Conservation (phyloP, 257 asterid species). For the Vinca minor region DNA sequence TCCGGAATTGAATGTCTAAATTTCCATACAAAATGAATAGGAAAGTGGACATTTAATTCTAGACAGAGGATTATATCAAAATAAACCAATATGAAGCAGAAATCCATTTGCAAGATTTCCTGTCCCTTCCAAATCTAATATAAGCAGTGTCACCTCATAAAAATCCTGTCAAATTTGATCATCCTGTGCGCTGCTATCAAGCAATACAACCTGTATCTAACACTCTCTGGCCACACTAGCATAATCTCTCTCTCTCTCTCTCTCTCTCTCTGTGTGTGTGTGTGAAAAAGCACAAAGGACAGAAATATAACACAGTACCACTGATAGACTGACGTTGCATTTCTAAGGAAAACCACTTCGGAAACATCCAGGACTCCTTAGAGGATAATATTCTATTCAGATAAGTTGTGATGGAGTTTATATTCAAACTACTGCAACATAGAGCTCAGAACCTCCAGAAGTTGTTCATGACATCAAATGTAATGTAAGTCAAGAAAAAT, state of each 20-base stretch:
- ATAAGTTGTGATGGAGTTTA: background rate
- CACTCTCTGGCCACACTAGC: too few relatives aligned
- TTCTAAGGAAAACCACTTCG: background rate
- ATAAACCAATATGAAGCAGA: too few relatives aligned
- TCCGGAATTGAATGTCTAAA: too few relatives aligned
- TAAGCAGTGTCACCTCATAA: background rate
- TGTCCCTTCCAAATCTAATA: background rate
- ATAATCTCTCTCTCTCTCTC: background rate
- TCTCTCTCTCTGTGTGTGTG: too few relatives aligned
- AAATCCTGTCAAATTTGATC: background rate
- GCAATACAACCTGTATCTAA: background rate
- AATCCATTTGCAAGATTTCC: too few relatives aligned
- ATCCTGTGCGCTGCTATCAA: background rate
- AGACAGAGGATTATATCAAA: too few relatives aligned
- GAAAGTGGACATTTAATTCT: too few relatives aligned
- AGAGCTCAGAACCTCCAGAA: too few relatives aligned
- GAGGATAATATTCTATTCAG: background rate
- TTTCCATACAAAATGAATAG: too few relatives aligned
- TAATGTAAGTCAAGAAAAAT: background rate
- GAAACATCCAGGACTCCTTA: background rate
- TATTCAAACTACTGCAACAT: background rate
- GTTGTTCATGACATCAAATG: too few relatives aligned
- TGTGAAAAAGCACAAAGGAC: slow-evolving; percentile 1
- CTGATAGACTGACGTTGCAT: background rate
- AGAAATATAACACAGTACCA: background rate